Base-by-base conservation (phyloP, 306 rosid species). In the Luffa acutangula region DNA sequence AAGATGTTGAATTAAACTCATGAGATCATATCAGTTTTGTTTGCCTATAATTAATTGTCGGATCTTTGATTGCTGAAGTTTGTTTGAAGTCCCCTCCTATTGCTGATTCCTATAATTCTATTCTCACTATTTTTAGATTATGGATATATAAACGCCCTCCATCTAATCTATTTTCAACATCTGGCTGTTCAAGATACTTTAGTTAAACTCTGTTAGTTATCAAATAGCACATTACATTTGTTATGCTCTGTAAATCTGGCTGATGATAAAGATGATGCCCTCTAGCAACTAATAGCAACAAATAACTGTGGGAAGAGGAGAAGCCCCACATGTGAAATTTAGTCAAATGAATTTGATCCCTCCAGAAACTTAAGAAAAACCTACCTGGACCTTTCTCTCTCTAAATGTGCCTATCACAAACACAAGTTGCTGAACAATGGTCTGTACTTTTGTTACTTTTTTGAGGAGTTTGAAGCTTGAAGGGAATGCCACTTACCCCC, bases 21-120 rank as follows among this genome's bases (percentile, higher is more conserved):
- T n/a, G 43, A 75, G 69, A 45, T 74, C 3, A 4, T 33, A 69
- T 21, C 82, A 82, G 75, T 78, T 82, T 70, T 82, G 84, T 58
- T 77, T 10, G 64, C 78, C 63, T 33, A 75, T 52, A 75, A 75
- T 75, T 36, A 10, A 57, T 45, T 53, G 17, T 53, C 17, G 43
- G 31, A 72, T 46, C 49, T 14, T 53, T 51, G 10, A 11, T 52
- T 53, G 49, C 64, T 53, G 49, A 75, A 52, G 45, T 75, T 56
- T 52, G 9, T 75, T 75, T 73, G 31, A 73, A 14, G 6, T 67
- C 49, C 33, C 48, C 51, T 7, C 51, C 25, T 37, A 7, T 14
- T 73, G 15, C 45, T 34, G 33, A 75, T 75, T 18, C 43, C 64
- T 0, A 1, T 2, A 34, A 33, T 34, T 18, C 7, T 18, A 3